These are phyloP conservation scores for Rhododendron griersonianum DNA, from an alignment of 148 eudicot species.

Conservation along the genomic window DNA sequence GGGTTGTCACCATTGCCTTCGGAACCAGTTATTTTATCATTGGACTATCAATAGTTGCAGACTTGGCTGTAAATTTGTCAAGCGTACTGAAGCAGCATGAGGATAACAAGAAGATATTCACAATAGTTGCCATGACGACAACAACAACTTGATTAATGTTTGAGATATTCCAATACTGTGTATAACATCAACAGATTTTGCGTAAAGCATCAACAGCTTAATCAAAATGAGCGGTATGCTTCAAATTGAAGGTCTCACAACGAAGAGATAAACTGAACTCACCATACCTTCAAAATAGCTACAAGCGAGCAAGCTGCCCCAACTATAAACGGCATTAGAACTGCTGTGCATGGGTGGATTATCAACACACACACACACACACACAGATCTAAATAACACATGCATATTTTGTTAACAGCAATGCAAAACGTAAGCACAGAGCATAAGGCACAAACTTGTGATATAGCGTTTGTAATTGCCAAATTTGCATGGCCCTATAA, in stretches of 20 bases:
- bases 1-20: constrained; percentile 36
- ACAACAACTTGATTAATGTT: not conserved
- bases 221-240: not conserved
- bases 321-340: not conserved
- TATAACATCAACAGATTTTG: not conserved
- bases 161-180: not conserved
- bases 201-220: not conserved
- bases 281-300: not conserved
- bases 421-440: not conserved
- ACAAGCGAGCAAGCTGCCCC: not conserved
- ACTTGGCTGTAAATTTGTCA: constrained; percentile 20
- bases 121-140: not conserved
- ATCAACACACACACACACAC: not conserved
- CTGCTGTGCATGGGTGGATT: not conserved
- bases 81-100: constrained; percentile 8
- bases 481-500: not conserved
- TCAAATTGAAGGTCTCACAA: not conserved
- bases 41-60: constrained; percentile 30
- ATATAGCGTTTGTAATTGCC: not conserved
- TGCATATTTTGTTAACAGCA: not conserved
- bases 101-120: not conserved
- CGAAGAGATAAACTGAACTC: not conserved
- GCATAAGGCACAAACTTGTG: not conserved
- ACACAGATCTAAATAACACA: not conserved
- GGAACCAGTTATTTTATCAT: constrained; percentile 33